These are phyloP conservation scores for Prunus yedoensis DNA, from an alignment of 331 rosid genomes.

Conservation along the genomic window DNA sequence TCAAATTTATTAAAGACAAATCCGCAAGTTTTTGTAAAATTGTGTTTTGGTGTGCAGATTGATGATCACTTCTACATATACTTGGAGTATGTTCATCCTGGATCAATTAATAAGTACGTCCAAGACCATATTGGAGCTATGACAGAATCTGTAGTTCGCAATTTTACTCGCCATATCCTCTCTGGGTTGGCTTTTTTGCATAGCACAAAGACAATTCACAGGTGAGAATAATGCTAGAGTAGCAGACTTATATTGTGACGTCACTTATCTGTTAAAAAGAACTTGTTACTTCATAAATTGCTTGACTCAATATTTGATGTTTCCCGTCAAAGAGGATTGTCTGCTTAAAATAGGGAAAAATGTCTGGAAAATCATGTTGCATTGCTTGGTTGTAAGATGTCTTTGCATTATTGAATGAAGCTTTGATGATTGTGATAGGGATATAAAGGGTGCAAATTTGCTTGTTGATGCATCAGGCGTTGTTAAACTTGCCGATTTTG, in stretches of 20 bases:
- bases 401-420: conserved; percentile 6
- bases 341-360: background rate
- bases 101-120: conserved; percentile 85
- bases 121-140: conserved; percentile 88
- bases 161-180: conserved; percentile 91
- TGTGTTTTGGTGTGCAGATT: conserved; percentile 43
- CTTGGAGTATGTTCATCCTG: conserved; percentile 91
- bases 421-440: conserved; percentile 51
- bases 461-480: conserved; percentile 76
- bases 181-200: conserved; percentile 91
- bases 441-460: conserved; percentile 98
- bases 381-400: background rate
- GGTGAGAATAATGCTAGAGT: conserved; percentile 40
- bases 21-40: background rate
- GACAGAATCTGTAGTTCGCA: conserved; percentile 86
- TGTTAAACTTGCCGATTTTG: conserved; percentile 97
- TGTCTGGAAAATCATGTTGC: background rate
- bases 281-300: background rate
- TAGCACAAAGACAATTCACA: conserved; percentile 76
- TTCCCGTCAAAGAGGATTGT: background rate
- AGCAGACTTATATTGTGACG: background rate
- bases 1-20: conserved; percentile 3
- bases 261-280: conserved; percentile 5
- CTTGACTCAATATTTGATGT: no score
- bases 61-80: conserved; percentile 87